Evolutionary conservation across 228 moss, liverwort and hornwort genomes (phyloP), one percentile per base, ranked within the genome.

Genomic region (Sphagnum fallax): DNA sequence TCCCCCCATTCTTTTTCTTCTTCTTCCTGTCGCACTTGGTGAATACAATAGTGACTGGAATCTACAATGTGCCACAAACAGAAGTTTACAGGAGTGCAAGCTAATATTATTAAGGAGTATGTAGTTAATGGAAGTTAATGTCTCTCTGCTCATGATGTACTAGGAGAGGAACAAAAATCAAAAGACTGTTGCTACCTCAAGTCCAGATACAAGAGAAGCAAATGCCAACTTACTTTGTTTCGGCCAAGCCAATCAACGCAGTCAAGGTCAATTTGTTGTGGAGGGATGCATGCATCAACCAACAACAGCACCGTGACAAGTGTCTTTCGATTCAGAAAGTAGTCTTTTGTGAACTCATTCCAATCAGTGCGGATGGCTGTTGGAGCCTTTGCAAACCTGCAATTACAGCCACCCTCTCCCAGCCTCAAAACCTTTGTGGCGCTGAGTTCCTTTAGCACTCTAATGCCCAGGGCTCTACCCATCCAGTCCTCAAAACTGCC

Each of bases 21-120:
- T 98, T 98, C 87, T 90, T 91, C 75, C 94, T 83, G 65, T 98
- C 94, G 75, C 98, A 98, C 77, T 98, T 98, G 6, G 88, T 88
- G 64, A 88, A 88, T 5, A 85, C 85, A 52, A 88, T 60, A 4
- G 88, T 88, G 10, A 83, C 70, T 14, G 88, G 88, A 65, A 88
- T 85, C 88, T 87, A 73, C 63, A 63, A 32, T 32, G 32, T 3
- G 32, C 32, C 32, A 32, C 32, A 32, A 32, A 32, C 32, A 32
- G 32, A 32, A 2, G 2, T 32, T 32, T 32, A 32, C 32, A 32
- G 32, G 32, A 32, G 32, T 32, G 32, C 2, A 32, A 32, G 32
- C 32, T 32, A 32, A 32, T 32, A 3, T 2, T 32, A 32, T 3
- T 32, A 32, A 32, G 2, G 32, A 32, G 32, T 32, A 32, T 32